A percentile compares a stretch with the other conserved stretches of the same genome.
Evolutionary conservation across 2,329 filamentous ascomycete species (phyloP).

Genomic region (Tolypocladium ovalisporum): DNA sequence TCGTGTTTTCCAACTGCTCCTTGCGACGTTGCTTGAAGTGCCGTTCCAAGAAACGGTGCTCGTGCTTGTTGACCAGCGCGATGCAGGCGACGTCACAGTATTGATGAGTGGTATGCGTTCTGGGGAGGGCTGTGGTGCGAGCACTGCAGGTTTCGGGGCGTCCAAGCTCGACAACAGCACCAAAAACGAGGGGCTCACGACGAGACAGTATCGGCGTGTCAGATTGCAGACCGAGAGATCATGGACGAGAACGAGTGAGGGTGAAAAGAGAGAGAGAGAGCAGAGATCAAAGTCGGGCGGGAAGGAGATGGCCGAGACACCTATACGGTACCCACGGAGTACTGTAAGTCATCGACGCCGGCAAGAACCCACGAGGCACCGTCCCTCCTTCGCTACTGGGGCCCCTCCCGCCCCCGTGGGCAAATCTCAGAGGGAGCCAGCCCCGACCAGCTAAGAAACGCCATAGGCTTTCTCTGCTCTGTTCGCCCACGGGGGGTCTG

Average conservation of each 20-base stretch:
- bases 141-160: not conserved
- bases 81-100: not conserved
- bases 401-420: not conserved
- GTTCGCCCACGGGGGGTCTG: not conserved
- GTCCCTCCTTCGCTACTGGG: not conserved
- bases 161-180: not conserved
- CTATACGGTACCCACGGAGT: no score
- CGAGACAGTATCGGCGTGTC: not conserved
- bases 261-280: not conserved
- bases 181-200: not conserved
- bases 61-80: not conserved
- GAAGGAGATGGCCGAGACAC: not conserved
- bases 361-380: not conserved
- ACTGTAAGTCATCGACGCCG: not conserved
- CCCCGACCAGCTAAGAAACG: not conserved
- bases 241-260: no score
- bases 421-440: not conserved
- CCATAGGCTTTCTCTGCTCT: not conserved
- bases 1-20: not conserved
- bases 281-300: not conserved
- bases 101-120: not conserved
- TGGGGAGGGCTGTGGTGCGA: not conserved
- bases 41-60: not conserved
- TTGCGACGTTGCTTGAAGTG: no score
- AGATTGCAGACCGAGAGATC: not conserved